Evolutionary conservation across 2,329 filamentous ascomycete species (phyloP), one percentile per base, ranked within the genome.

Genomic region (Arachnopeziza araneosa): DNA sequence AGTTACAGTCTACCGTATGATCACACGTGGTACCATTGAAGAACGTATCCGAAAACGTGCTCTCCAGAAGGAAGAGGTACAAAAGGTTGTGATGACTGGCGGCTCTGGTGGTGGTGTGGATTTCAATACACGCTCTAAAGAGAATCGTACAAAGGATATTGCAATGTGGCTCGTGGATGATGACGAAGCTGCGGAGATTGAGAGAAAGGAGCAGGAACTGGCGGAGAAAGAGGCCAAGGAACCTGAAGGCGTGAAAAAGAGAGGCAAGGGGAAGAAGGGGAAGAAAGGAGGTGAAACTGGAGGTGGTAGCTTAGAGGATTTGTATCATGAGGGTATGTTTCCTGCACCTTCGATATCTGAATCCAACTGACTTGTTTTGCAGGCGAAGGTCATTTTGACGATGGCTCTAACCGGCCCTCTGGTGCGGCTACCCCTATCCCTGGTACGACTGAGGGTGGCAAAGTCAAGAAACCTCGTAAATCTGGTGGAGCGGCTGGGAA

Each of bases 91-190:
- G 73, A 98, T 98, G 70, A 90, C 90, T 55, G 95, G 93, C 68
- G 92, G 93, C 60, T 83, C 86, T 50, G 83, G 84, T 65, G 89
- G 89, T 59, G 90, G 90, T 63, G 93, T 98, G 63, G 95, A 98
- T 79, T 98, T 99, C 81, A 98, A 96, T 74, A 95, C 93, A 56
- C 88, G 95, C 57, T 85, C 88, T 65, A 83, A 89, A 5, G 93
- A 97, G 78, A 97, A 96, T 76, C 86, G 93, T 64, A 97, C 96
- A 73, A 96, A 96, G 76, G 95, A 99, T 71, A 98, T 98, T 75
- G 95, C 95, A 52, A 89, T 98, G 88, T 98, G 95, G 95, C 86
- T 99, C 64, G 93, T 93, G 21, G 95, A 99, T 72, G 95, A 98
- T 67, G 93, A 98, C 60, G 91, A 98, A 73, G 95, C 92, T 1